Conservation (phyloP, 2,329 filamentous ascomycete species). For the Beauveria pseudobassiana region DNA sequence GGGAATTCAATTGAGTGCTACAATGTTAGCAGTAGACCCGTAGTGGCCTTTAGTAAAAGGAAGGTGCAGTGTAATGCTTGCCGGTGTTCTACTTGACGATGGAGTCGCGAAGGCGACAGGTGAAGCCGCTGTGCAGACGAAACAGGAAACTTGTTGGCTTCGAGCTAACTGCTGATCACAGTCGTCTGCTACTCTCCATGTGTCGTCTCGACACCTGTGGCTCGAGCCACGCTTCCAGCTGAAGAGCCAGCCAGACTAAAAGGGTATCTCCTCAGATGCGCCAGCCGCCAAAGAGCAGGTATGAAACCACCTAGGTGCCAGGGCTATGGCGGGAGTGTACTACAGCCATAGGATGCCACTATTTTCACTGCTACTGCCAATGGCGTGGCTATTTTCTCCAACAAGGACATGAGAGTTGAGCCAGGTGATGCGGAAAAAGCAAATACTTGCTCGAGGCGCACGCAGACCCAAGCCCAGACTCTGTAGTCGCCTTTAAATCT, state of each 20-base stretch:
- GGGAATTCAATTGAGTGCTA: slow-evolving; percentile 24
- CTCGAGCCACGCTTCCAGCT: not conserved
- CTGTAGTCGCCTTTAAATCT: slow-evolving; percentile 15
- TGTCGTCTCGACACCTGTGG: not conserved
- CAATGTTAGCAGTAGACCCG: slow-evolving; percentile 18
- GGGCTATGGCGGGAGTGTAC: no score
- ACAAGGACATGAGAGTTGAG: slow-evolving; percentile 22
- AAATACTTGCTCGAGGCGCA: slow-evolving; percentile 36
- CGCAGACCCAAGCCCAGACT: slow-evolving; percentile 30
- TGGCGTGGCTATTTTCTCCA: slow-evolving; percentile 24
- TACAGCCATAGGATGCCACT: slow-evolving; percentile 22
- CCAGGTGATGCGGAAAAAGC: slow-evolving; percentile 28
- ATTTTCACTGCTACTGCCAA: slow-evolving; percentile 24
- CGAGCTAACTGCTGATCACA: slow-evolving; percentile 11
- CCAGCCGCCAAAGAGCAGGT: slow-evolving; percentile 28
- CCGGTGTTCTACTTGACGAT: slow-evolving; percentile 14
- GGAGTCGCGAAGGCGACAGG: slow-evolving; percentile 21
- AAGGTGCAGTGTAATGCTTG: no score
- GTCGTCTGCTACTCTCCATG: slow-evolving; percentile 15
- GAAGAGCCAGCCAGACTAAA: slow-evolving; percentile 29
- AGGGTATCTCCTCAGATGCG: slow-evolving; percentile 35
- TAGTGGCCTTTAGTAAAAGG: no score
- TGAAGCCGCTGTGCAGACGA: slow-evolving; percentile 30
- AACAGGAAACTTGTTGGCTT: slow-evolving; percentile 19
- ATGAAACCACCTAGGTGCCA: slow-evolving; percentile 19